These are phyloP conservation scores for Boletus subparvulus DNA, from an alignment of 768 basidiomycete genomes.

Conservation along the genomic window DNA sequence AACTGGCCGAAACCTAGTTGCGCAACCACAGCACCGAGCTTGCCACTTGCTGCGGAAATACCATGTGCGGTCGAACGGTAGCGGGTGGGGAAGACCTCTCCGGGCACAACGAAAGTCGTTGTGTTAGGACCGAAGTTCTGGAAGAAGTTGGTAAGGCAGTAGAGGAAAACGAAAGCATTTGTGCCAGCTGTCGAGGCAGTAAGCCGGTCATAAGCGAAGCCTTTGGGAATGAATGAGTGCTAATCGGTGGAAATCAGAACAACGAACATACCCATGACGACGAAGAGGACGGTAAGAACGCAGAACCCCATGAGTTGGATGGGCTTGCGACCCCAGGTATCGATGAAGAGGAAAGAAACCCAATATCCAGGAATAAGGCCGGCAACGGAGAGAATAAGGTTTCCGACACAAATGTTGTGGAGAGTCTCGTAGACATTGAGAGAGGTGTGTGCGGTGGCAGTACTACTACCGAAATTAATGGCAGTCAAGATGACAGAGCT, in stretches of 20 bases:
- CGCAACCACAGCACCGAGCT: conserved; percentile 79
- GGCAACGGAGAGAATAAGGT: conserved; percentile 71
- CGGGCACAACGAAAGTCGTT: conserved; percentile 79
- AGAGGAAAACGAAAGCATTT: conserved; percentile 76
- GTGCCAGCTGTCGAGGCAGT: conserved; percentile 39
- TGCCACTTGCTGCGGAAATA: conserved; percentile 80
- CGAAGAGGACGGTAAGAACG: conserved; percentile 62
- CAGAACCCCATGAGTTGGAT: conserved; percentile 80
- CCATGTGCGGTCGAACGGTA: conserved; percentile 86
- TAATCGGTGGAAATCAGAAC: neutral
- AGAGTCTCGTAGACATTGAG: conserved; percentile 54
- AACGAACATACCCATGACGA: conserved; percentile 60
- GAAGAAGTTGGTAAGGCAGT: conserved; percentile 88
- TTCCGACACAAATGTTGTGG: conserved; percentile 67
- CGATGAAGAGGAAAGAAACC: conserved; percentile 60
- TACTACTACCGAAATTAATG: conserved; percentile 60
- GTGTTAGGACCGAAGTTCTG: conserved; percentile 85
- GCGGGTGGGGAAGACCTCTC: conserved; percentile 85
- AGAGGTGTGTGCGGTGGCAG: conserved; percentile 25
- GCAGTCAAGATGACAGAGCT: conserved; percentile 70
- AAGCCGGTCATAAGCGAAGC: conserved; percentile 65
- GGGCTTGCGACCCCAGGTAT: conserved; percentile 78
- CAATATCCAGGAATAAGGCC: conserved; percentile 82
- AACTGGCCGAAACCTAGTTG: conserved; percentile 75
- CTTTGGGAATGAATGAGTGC: conserved; percentile 32